A percentile compares a stretch with the other conserved stretches of the same genome.
phyloP scores from a whole-genome alignment of 179 eudicot genomes.

The Patellifolia procumbens region DNA sequence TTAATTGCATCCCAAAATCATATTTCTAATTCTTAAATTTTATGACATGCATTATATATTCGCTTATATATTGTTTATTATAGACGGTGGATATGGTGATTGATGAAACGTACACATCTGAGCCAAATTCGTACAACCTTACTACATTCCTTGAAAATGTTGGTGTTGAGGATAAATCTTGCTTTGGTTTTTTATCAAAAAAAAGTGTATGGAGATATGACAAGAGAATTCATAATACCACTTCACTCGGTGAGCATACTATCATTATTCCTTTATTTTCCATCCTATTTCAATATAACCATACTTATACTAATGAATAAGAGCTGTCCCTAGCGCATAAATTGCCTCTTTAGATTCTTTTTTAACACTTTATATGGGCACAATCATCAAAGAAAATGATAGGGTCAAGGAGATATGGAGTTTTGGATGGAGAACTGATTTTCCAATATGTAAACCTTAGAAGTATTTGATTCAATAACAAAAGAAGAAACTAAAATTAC shows the following conservation, averaged over 20 bases:
- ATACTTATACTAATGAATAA: no score
- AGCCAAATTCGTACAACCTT: slow-evolving; percentile 53
- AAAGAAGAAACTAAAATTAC: no score
- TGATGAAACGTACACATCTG: slow-evolving; percentile 67
- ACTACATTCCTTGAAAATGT: slow-evolving; percentile 66
- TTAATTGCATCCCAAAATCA: neutral
- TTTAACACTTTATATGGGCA: no score
- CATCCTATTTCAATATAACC: no score
- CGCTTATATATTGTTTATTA: neutral
- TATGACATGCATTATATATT: neutral
- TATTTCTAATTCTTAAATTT: neutral
- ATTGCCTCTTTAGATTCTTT: no score
- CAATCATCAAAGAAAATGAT: no score
- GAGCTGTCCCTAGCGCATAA: no score
- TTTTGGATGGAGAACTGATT: no score
- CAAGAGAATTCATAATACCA: slow-evolving; percentile 55
- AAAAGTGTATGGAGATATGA: slow-evolving; percentile 93
- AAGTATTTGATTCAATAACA: no score
- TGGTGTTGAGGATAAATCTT: slow-evolving; percentile 63
- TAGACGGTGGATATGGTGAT: slow-evolving; percentile 82
- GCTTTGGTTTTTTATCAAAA: slow-evolving; percentile 64
- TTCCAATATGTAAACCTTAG: no score
- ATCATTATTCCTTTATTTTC: neutral
- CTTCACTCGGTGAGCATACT: slow-evolving; percentile 63
- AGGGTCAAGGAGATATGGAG: no score